phyloP scores from a whole-genome alignment of 768 basidiomycete genomes.

The Rossbeevera mucosa region DNA sequence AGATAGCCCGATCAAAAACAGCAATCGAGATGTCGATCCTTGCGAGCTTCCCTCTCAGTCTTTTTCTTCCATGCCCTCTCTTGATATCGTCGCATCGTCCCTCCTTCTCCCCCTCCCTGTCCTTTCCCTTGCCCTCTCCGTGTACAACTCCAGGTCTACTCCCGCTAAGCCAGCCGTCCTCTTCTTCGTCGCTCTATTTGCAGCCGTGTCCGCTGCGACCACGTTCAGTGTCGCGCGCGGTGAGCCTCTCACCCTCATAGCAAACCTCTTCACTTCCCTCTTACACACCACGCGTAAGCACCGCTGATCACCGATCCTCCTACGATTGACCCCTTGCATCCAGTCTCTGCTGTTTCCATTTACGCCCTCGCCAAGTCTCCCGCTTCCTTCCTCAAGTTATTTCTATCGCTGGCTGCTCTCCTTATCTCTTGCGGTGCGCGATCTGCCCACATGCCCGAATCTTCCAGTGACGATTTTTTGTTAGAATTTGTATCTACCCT shows the following conservation, averaged over 20 bases:
- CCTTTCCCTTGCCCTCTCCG: conserved; percentile 14
- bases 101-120: conserved; percentile 25
- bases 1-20: too few relatives aligned
- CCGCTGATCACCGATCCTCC: not conserved
- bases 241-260: conserved; percentile 12
- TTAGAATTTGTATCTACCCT: conserved; percentile 25
- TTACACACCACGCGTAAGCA: conserved; percentile 24
- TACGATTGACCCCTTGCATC: not conserved
- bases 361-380: conserved; percentile 14
- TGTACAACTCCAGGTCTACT: conserved; percentile 11
- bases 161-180: conserved; percentile 7
- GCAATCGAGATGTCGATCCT: conserved; percentile 18
- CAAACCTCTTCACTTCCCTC: conserved; percentile 15
- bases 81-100: conserved; percentile 22
- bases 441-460: not conserved
- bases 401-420: conserved; percentile 17
- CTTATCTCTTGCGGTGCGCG: conserved; percentile 27
- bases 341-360: conserved; percentile 27
- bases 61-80: conserved; percentile 23
- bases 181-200: conserved; percentile 21
- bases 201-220: conserved; percentile 21
- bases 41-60: conserved; percentile 5
- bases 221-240: conserved; percentile 16
- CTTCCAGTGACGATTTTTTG: not conserved
- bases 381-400: conserved; percentile 10